Conservation (phyloP, 768 basidiomycete species). For the Pulveroboletus sp. region DNA sequence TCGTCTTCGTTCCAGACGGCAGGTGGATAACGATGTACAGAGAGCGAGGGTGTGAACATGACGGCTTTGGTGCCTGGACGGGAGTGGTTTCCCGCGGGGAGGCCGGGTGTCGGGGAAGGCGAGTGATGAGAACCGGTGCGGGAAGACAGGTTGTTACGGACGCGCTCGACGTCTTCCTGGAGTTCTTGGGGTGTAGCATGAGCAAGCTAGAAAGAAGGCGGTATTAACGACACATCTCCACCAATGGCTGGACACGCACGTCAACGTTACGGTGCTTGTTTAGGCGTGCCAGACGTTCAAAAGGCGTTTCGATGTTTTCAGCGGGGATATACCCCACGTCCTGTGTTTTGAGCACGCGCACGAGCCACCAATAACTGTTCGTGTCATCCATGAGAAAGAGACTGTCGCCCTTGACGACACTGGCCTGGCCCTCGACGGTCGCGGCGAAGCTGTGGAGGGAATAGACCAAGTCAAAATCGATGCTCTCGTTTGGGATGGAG, state of each 20-base stretch:
- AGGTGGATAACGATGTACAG: slow-evolving; percentile 72
- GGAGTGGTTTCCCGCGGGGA: slow-evolving; percentile 25
- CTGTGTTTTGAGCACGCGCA: slow-evolving; percentile 96
- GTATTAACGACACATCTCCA: not conserved
- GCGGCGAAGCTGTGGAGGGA: slow-evolving; percentile 96
- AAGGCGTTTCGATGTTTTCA: slow-evolving; percentile 98
- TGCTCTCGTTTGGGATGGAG: slow-evolving; percentile 86
- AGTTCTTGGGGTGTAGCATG: slow-evolving; percentile 46
- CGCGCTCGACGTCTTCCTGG: slow-evolving; percentile 51
- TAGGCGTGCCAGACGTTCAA: slow-evolving; percentile 88
- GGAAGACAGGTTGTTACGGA: slow-evolving; percentile 47
- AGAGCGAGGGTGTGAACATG: slow-evolving; percentile 64
- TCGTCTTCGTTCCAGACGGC: slow-evolving; percentile 82
- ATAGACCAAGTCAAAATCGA: slow-evolving; percentile 90
- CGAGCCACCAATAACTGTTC: slow-evolving; percentile 99
- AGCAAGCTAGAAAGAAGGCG: slow-evolving; percentile 21
- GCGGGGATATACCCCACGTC: slow-evolving; percentile 99
- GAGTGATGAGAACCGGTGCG: slow-evolving; percentile 47
- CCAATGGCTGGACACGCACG: slow-evolving; percentile 43
- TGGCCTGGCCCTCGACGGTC: slow-evolving; percentile 97
- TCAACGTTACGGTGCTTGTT: slow-evolving; percentile 98
- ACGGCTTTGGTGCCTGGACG: slow-evolving; percentile 45
- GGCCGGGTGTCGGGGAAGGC: slow-evolving; percentile 41
- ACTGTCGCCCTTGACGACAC: slow-evolving; percentile 97
- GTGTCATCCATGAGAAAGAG: slow-evolving; percentile 96